Evolutionary conservation across 345 rosid species (phyloP), one percentile per base, ranked within the genome.

Genomic region (Citrus maxima): DNA sequence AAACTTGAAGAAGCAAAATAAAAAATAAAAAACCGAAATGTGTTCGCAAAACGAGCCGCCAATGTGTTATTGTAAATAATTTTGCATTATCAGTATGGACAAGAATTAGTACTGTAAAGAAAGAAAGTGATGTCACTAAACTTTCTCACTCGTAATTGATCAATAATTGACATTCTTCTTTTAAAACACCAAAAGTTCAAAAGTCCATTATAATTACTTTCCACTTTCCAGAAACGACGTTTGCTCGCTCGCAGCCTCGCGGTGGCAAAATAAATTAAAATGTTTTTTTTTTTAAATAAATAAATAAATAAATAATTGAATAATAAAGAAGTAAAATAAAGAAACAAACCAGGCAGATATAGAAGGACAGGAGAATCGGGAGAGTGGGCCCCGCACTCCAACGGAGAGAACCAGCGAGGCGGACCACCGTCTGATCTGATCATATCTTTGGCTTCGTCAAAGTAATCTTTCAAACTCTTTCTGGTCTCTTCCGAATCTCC

Each of bases 341-440:
- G 59, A 16, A 34, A 6, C 2, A 4, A 2, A 88, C 93, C 93
- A 21, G 92, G 90, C 74, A 88, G 73, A 62, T 42, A 88, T 3
- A 91, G 87, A 28, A 91, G 93, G 40, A 89, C 86, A 78, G 93
- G 93, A 69, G 87, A 87, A 62, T 72, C 56, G 7, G 24, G 75
- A 59, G 81, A 40, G 5, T 75, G 84, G 55, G 83, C 59, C 7
- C 76, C 66, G 32, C 88, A 86, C 56, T 89, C 89, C 58, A 91
- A 76, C 2, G 93, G 93, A 37, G 91, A 86, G 85, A 91, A 88
- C 93, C 95, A 91, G 71, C 95, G 87, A 46, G 95, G 93, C 58
- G 89, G 91, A 32, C 90, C 95, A 16, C 87, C 84, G 67, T 85
- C 90, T 13, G 90, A 75, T 73, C 81, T 56, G 25, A 86, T 38